Conservation (phyloP, 2,329 filamentous ascomycete species). For the Penicillium concentricum region DNA sequence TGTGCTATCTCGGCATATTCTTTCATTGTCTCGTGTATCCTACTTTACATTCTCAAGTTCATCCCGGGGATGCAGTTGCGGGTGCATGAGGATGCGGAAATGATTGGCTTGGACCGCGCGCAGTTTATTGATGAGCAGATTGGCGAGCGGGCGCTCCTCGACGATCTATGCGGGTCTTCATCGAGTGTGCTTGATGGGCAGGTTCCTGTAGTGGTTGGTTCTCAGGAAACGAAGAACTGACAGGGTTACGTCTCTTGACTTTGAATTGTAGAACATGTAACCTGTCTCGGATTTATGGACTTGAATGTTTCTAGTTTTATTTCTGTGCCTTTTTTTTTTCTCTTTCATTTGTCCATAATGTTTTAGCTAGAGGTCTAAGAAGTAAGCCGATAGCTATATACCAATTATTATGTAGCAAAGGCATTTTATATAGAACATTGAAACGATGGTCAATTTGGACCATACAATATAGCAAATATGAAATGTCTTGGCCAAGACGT, state of each 20-base stretch:
- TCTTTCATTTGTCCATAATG: not conserved
- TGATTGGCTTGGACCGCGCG: conserved; percentile 54
- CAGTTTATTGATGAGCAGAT: conserved; percentile 60
- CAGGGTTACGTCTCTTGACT: not conserved
- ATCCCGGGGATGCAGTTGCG: conserved; percentile 56
- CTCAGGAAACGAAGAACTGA: not conserved
- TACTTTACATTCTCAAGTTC: conserved; percentile 55
- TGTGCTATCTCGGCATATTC: conserved; percentile 54
- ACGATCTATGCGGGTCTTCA: conserved; percentile 17
- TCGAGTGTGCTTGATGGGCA: conserved; percentile 14
- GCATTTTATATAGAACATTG: too few species aligned
- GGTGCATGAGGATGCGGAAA: conserved; percentile 56
- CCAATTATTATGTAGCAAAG: too few species aligned
- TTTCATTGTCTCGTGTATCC: conserved; percentile 53
- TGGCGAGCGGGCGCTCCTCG: conserved; percentile 49
- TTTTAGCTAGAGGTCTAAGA: not conserved
- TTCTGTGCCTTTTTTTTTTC: too few species aligned
- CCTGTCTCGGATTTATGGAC: not conserved
- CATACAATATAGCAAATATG: too few species aligned
- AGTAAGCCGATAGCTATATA: too few species aligned
- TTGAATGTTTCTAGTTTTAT: not conserved
- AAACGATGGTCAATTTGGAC: too few species aligned
- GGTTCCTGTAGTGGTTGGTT: not conserved
- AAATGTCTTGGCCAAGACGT: too few species aligned
- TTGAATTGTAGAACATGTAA: not conserved